phyloP scores from a whole-genome alignment of 768 basidiomycete species.

The Leccinum uliginosum region DNA sequence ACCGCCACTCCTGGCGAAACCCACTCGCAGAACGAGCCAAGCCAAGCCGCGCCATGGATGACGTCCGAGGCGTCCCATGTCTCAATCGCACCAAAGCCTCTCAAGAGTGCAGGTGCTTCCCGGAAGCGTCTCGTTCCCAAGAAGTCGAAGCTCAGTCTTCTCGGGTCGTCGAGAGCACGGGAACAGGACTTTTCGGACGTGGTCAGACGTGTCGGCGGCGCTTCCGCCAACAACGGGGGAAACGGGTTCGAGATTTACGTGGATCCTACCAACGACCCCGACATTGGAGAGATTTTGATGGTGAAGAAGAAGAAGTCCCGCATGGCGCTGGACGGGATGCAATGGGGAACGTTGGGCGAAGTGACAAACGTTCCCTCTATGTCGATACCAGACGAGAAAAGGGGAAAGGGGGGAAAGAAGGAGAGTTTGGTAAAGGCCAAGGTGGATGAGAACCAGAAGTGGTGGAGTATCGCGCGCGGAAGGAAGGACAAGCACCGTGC shows the following conservation, averaged over 20 bases:
- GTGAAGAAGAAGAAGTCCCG: constrained; percentile 77
- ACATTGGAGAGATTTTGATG: constrained; percentile 64
- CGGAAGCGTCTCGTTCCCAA: constrained; percentile 63
- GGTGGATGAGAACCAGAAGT: constrained; percentile 53
- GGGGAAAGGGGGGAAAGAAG: constrained; percentile 37
- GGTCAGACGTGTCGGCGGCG: constrained; percentile 43
- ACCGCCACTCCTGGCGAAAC: constrained; percentile 60
- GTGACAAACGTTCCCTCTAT: constrained; percentile 50
- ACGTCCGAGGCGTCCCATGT: constrained; percentile 6
- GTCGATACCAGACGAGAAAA: constrained; percentile 31
- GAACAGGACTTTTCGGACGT: constrained; percentile 58
- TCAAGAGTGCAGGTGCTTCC: constrained; percentile 15
- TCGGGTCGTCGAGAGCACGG: constrained; percentile 30
- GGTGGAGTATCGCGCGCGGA: constrained; percentile 81
- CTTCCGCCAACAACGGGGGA: constrained; percentile 22
- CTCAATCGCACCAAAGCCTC: constrained; percentile 29
- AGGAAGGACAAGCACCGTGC: constrained; percentile 43
- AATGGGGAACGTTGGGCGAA: constrained; percentile 55
- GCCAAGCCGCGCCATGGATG: constrained; percentile 25
- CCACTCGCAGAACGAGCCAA: constrained; percentile 31
- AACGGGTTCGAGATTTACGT: constrained; percentile 69
- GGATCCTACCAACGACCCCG: constrained; percentile 60
- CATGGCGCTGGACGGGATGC: constrained; percentile 51
- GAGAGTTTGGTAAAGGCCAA: constrained; percentile 35
- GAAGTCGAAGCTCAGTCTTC: constrained; percentile 61